Conservation (phyloP, 2,329 filamentous ascomycete genomes). For the Leptographium lundbergii region DNA sequence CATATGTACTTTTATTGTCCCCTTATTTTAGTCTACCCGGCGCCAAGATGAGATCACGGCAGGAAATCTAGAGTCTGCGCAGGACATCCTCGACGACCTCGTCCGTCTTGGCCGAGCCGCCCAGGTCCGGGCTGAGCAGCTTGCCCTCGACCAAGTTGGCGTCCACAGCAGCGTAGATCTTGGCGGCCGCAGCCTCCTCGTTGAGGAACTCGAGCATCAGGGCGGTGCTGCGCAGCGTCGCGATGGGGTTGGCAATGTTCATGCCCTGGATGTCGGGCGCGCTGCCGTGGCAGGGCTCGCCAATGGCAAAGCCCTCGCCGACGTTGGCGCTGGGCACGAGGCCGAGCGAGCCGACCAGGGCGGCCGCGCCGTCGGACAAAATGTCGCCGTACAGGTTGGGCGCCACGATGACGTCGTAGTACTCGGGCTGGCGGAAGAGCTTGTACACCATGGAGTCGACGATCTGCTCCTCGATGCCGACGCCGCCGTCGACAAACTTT, state of each 20-base stretch:
- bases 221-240: conserved; percentile 79
- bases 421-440: conserved; percentile 88
- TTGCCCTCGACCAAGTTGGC: conserved; percentile 74
- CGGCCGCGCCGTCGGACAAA: conserved; percentile 86
- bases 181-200: conserved; percentile 73
- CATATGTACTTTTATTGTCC: background rate
- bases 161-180: conserved; percentile 87
- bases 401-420: conserved; percentile 96
- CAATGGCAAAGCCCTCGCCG: conserved; percentile 85
- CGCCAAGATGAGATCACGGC: background rate
- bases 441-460: conserved; percentile 99
- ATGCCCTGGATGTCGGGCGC: conserved; percentile 91
- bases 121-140: conserved; percentile 78
- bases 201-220: conserved; percentile 95
- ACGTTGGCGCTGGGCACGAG: conserved; percentile 94
- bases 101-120: conserved; percentile 72
- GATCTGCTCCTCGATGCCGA: conserved; percentile 88
- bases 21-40: background rate
- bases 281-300: conserved; percentile 93
- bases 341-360: conserved; percentile 81
- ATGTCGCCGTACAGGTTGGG: conserved; percentile 98
- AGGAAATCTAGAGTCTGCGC: conserved; percentile 52
- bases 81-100: conserved; percentile 83
- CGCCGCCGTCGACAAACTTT: conserved; percentile 38
- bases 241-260: conserved; percentile 91